Base-by-base conservation (phyloP, 2,329 filamentous ascomycete species). In the Camillea tinctor region DNA sequence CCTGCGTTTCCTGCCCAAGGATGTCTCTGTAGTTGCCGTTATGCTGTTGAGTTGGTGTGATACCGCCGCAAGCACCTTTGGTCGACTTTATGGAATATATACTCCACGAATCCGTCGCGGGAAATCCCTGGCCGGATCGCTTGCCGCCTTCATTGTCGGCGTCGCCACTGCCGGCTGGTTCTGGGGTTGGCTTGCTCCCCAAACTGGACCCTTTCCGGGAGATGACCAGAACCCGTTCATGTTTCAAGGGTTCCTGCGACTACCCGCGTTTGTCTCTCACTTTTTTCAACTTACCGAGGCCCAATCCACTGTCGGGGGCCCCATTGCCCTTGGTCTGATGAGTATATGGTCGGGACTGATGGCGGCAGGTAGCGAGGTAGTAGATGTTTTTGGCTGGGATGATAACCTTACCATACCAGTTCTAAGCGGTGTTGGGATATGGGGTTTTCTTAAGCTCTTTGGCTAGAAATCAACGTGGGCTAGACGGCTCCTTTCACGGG, bases 331-430 rank as follows among this genome's bases (percentile, higher is more conserved):
- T 40, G 89, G 87, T 3, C 80, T 92, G 60, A 87, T 98, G 85
- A 92, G 92, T 72, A 66, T 97, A 48, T 92, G 91, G 79, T 93
- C 93, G 6, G 95, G 95, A n/a, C 77, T 98, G 50, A 86, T 94
- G 56, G 95, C 93, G 50, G 92, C 93, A 59, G 88, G 88, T 51
- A 97, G 93, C 71, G 95, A 99, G 77, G 90, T 94, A 17, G 83
- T 97, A 52, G 93, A 99, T 77, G 72, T 98, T 0, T 97, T 93
- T 73, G 92, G 93, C 53, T 93, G 92, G 90, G 95, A 99, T 72
- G 95, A 99, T 77, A 99, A 99, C 76, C 80, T 99, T 69, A 98
- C 94, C 54, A 99, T 99, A 75, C 95, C 95, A 1, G 87, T 96
- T 23, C 81, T 99, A 54, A 97, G 92, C 72, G 93, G 93, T 22